Base-by-base conservation (phyloP, 1,284 basidiomycete species). In the Moniliella sp. region DNA sequence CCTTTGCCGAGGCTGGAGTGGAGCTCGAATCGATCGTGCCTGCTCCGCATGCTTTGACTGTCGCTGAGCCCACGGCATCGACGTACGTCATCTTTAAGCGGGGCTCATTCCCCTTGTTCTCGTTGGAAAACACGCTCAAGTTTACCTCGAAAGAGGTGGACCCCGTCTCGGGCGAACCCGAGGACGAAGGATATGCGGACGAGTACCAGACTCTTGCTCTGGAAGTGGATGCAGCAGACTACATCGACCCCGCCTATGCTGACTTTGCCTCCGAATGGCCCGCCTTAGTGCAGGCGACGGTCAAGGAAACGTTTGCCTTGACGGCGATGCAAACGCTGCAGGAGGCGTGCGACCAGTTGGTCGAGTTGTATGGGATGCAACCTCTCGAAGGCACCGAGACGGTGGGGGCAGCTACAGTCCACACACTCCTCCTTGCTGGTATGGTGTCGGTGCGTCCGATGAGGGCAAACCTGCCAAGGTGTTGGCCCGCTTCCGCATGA, bases 111-210 rank as follows among this genome's bases (percentile, higher is more conserved):
- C 70, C 75, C 2, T 66, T 75, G 19, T 80, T 74, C 3, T 78
- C 81, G n/a, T 88, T 93, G 69, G 69, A 71, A 40, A 91, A 82
- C 59, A 74, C 76, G n/a, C 74, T 99, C 62, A 84, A 83, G 62
- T 99, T 94, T 59, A 67, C 88, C 48, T 86, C 80, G 64, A 97
- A 97, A 64, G 91, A 99, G 61, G 72, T 97, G 11, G 91, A 99
- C 62, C 91, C 91, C 10, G 68, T 76, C 15, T 88, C 78, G n/a
- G 86, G 86, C 32, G 78, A 84, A 61, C 88, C 91, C 9, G 91
- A 99, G 62, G 82, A 81, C 47, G 86, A 94, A 44, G 91, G 91
- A 4, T 99, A 97, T 64, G 79, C 84, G 58, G 91, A 97, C 66
- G 88, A 97, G 63, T 99, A 99, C 64, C 79, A 84, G 62, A 69